These are phyloP conservation scores for Nannizziopsis arthrosporioides DNA, from an alignment of 2,329 filamentous ascomycete genomes.

Conservation along the genomic window DNA sequence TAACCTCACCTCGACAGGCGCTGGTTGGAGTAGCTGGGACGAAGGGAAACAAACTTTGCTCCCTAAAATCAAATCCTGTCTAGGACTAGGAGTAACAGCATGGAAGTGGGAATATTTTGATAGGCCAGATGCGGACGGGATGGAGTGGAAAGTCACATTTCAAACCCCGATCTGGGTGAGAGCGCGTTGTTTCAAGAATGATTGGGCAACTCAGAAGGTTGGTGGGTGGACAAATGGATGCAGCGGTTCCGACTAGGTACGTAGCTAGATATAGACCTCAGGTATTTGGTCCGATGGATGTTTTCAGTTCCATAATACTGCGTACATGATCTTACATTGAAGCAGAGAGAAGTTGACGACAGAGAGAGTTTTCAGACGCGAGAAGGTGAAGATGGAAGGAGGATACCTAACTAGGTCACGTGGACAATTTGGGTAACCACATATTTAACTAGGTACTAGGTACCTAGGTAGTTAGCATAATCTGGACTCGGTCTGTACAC, in stretches of 20 bases:
- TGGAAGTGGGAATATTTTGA: conserved; percentile 22
- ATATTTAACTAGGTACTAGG: no score
- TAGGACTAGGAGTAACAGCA: conserved; percentile 16
- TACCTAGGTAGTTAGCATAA: no score
- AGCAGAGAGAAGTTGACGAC: no score
- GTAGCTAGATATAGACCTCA: no score
- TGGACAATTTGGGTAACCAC: no score
- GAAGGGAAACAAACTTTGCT: conserved; percentile 19
- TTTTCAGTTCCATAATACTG: no score
- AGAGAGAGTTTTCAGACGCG: no score
- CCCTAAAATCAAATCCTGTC: conserved; percentile 15
- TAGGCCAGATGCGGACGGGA: conserved; percentile 16
- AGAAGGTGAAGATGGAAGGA: no score
- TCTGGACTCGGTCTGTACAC: no score
- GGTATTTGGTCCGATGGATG: no score
- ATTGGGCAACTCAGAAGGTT: conserved; percentile 14
- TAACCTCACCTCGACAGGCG: conserved; percentile 11
- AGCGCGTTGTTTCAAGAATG: conserved; percentile 18
- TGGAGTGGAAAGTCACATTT: conserved; percentile 19
- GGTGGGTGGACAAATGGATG: conserved; percentile 9
- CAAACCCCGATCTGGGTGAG: conserved; percentile 17
- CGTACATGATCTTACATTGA: no score
- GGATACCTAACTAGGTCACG: no score
- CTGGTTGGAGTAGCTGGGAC: conserved; percentile 21
- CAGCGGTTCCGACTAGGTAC: conserved; percentile 4